Conservation (phyloP, 2,329 filamentous ascomycete genomes). For the Helminthosporium solani region DNA sequence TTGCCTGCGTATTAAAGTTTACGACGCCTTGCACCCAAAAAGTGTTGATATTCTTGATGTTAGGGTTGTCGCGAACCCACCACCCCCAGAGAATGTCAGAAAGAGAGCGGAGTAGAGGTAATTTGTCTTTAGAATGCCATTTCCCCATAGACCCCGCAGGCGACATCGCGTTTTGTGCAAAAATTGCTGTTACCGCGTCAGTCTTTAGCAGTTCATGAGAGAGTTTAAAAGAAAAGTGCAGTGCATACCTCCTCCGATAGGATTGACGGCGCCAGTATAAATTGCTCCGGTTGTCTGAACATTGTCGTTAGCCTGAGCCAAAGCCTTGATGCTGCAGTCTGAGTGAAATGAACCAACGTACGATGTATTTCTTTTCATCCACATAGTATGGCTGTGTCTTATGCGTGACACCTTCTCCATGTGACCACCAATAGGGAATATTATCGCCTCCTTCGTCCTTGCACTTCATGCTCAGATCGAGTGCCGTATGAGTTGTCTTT, state of each 20-base stretch:
- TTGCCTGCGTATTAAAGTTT: slow-evolving; percentile 16
- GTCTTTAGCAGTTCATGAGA: neutral
- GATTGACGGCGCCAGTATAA: slow-evolving; percentile 3
- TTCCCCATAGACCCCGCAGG: neutral
- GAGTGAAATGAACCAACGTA: too few relatives aligned
- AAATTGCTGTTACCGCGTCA: slow-evolving; percentile 2
- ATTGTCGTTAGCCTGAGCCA: too few relatives aligned
- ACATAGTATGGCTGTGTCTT: slow-evolving; percentile 1
- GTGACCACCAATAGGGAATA: slow-evolving; percentile 13
- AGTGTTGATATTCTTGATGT: slow-evolving; percentile 16
- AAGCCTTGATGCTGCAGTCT: too few relatives aligned
- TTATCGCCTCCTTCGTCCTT: slow-evolving; percentile 15
- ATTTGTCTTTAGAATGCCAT: slow-evolving; percentile 6
- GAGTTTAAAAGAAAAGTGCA: neutral
- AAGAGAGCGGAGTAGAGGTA: slow-evolving; percentile 14
- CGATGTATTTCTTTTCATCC: too few relatives aligned
- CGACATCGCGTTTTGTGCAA: slow-evolving; percentile 1
- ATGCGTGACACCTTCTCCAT: slow-evolving; percentile 15
- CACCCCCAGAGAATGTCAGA: slow-evolving; percentile 24
- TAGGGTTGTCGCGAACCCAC: slow-evolving; percentile 13
- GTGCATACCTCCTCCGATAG: slow-evolving; percentile 1
- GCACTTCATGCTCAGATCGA: slow-evolving; percentile 12
- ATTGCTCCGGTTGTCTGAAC: slow-evolving; percentile 7
- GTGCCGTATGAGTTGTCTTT: neutral
- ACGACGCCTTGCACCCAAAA: slow-evolving; percentile 21